These are phyloP conservation scores for Paracoccidioides lutzii DNA, from an alignment of 2,329 filamentous ascomycete species.

Conservation along the genomic window DNA sequence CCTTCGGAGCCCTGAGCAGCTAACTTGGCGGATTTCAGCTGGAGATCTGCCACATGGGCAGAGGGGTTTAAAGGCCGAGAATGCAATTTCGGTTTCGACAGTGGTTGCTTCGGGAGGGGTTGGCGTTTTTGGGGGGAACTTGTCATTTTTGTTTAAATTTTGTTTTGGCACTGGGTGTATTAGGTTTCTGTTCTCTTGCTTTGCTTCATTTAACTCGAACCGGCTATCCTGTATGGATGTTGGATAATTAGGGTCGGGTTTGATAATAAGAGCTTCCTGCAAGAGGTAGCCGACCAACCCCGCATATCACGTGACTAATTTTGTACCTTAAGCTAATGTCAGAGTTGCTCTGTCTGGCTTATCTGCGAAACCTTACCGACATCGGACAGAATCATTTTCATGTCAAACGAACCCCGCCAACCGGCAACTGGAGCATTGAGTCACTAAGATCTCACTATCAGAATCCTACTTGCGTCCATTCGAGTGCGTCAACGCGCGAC, in stretches of 20 bases:
- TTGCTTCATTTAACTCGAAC: no score
- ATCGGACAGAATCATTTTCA: neutral
- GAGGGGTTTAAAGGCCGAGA: conserved; percentile 5
- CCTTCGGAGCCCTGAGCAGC: neutral
- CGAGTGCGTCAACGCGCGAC: neutral
- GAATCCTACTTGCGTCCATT: neutral
- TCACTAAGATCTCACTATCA: neutral
- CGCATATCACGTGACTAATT: neutral
- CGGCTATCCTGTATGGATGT: no score
- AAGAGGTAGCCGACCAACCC: neutral
- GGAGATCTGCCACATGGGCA: conserved; percentile 6
- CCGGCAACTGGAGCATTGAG: neutral
- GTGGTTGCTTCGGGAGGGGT: conserved; percentile 6
- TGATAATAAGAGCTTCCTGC: no score
- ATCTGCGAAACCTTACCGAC: neutral
- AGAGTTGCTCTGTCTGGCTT: neutral
- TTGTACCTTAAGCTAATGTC: neutral
- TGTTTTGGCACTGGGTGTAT: neutral
- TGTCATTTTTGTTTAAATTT: neutral
- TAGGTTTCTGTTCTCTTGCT: no score
- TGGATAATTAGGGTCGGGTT: no score
- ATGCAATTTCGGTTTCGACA: conserved; percentile 5
- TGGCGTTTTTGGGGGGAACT: neutral
- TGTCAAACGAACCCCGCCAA: neutral
- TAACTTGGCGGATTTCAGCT: conserved; percentile 1